Percentiles rank a stretch among this genome's conserved stretches.
These are phyloP conservation scores for Pseudogymnoascus sp. DNA, from an alignment of 2,329 filamentous ascomycete genomes.

Conservation along the genomic window DNA sequence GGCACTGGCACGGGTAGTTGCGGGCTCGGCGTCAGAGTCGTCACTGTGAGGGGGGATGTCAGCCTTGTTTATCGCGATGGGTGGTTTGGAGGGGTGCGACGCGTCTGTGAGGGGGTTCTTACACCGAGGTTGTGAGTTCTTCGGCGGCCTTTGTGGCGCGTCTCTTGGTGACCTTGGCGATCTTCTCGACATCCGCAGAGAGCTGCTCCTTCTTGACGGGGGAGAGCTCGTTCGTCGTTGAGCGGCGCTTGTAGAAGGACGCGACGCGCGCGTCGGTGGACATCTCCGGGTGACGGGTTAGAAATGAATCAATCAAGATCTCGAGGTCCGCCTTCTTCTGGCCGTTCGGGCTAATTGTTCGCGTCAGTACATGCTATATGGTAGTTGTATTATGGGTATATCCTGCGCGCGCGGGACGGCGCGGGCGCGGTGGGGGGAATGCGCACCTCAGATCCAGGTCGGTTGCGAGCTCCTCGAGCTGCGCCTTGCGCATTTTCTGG, in stretches of 20 bases:
- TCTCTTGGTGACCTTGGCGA: conserved; percentile 40
- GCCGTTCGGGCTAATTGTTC: conserved; percentile 50
- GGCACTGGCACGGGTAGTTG: conserved; percentile 21
- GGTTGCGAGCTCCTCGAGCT: conserved; percentile 67
- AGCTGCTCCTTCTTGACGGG: conserved; percentile 48
- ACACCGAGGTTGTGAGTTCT: conserved; percentile 21
- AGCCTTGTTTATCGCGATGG: conserved; percentile 4
- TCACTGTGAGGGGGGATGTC: conserved; percentile 18
- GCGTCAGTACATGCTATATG: conserved; percentile 15
- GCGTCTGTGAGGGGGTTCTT: neutral
- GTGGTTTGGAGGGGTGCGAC: neutral
- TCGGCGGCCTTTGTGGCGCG: conserved; percentile 36
- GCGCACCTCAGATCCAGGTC: conserved; percentile 50
- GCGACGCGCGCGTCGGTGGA: conserved; percentile 55
- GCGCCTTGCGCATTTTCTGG: conserved; percentile 71
- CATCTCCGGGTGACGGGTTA: conserved; percentile 61
- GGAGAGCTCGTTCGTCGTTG: conserved; percentile 48
- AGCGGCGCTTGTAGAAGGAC: conserved; percentile 66
- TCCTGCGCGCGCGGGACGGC: conserved; percentile 4
- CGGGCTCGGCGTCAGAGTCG: conserved; percentile 26
- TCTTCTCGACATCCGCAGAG: conserved; percentile 30
- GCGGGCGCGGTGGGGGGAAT: neutral
- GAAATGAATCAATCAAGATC: conserved; percentile 61
- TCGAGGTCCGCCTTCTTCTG: conserved; percentile 77
- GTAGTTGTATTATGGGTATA: neutral